Evolutionary conservation across 2,329 filamentous ascomycete species (phyloP), one percentile per base, ranked within the genome.

Genomic region (Podosphaera leucotricha): DNA sequence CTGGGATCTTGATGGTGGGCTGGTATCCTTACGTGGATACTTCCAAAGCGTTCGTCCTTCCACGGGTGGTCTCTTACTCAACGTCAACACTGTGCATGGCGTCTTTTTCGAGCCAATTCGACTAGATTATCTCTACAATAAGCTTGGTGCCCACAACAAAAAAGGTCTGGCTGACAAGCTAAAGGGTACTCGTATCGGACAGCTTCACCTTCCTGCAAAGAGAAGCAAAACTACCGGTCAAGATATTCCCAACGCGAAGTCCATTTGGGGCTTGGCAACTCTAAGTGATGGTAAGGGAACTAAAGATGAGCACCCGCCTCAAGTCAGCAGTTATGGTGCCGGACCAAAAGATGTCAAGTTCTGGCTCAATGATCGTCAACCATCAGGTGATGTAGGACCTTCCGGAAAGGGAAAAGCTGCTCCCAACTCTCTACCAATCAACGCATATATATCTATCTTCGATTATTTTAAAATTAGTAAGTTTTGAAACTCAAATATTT

Each of bases 391-490:
- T 13, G 8, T 22, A 16, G 42, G 20, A 6, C 24, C 11, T 2
- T 30, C 24, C 11, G 19, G 33, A 40, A 39, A 6, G 1, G 16
- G 10, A 24, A 24, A 24, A 24, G 22, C 22, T 24, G 22, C 22
- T 24, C 4, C 22, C 22, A 24, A 24, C 8, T 18, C n/a, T 6
- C 21, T 38, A 2, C 33, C 33, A n/a, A 28, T 24, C 8, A 52
- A 52, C 1, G 61, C 59, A 22, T 70, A 68, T 46, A 63, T 71
- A n/a, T 65, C 60, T 26, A 69, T 77, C 3, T 62, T 57, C 11
- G 62, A 72, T 8, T 72, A 70, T 54, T 76, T 75, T 55, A 50
- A 54, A 18, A 50, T 57, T 26, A 55, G 62, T 66, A 57, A 41
- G 48, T 42, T 22, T 33, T 5, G n/a, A n/a, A n/a, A n/a, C n/a